phyloP scores from a whole-genome alignment of 495 filamentous ascomycete genomes.

The Penicillium taxi region DNA sequence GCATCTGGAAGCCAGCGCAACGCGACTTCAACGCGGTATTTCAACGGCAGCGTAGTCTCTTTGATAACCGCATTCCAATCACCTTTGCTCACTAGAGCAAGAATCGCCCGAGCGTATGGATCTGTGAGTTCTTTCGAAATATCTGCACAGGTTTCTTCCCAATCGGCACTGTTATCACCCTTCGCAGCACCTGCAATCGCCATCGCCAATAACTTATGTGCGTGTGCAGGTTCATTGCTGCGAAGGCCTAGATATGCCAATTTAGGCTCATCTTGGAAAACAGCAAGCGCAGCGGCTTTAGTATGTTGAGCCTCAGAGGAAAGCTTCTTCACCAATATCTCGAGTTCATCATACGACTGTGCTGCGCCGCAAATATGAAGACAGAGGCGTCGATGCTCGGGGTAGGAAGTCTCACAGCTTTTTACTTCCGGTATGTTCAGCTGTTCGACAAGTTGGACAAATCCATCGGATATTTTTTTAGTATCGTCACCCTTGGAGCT shows the following conservation, averaged over 20 bases:
- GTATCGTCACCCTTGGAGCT: slow-evolving; percentile 15
- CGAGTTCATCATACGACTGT: slow-evolving; percentile 52
- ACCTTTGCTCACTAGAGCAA: slow-evolving; percentile 83
- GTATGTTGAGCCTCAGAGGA: slow-evolving; percentile 59
- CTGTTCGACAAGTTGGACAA: slow-evolving; percentile 43
- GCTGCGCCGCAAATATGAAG: slow-evolving; percentile 71
- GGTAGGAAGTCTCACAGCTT: slow-evolving; percentile 52
- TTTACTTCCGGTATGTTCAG: slow-evolving; percentile 41
- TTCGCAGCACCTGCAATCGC: slow-evolving; percentile 48
- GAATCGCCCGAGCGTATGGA: slow-evolving; percentile 81
- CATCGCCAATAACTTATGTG: slow-evolving; percentile 46
- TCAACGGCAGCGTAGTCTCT: slow-evolving; percentile 73
- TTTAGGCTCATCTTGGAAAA: slow-evolving; percentile 63
- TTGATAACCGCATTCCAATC: slow-evolving; percentile 78
- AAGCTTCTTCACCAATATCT: slow-evolving; percentile 52
- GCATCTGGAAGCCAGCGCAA: slow-evolving; percentile 75
- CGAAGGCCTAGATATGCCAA: slow-evolving; percentile 41
- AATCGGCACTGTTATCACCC: slow-evolving; percentile 45
- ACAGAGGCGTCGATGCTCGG: slow-evolving; percentile 69
- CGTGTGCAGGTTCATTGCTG: slow-evolving; percentile 35
- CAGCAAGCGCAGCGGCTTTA: slow-evolving; percentile 68
- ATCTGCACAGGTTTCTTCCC: slow-evolving; percentile 49
- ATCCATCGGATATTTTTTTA: slow-evolving; percentile 39
- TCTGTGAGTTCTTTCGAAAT: slow-evolving; percentile 64
- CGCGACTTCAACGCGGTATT: slow-evolving; percentile 79